These are phyloP conservation scores for Colletotrichum incanum DNA, from an alignment of 2,329 filamentous ascomycete species.

Conservation along the genomic window DNA sequence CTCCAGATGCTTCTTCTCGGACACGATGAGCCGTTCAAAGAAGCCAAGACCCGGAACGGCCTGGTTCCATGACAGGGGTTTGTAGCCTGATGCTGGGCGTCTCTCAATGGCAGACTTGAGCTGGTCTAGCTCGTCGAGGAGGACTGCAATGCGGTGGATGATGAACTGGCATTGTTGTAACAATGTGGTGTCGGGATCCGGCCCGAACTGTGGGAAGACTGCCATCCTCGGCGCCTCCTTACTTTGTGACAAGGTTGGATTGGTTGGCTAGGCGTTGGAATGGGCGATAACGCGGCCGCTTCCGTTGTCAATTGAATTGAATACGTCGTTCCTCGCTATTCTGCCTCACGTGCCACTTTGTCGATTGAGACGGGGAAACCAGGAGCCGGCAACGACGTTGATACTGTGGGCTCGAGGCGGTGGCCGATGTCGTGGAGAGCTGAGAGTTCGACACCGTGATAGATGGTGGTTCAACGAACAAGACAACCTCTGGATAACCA, in stretches of 20 bases:
- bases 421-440: background rate
- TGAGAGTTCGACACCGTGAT: background rate
- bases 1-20: slow-evolving; percentile 42
- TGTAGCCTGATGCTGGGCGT: slow-evolving; percentile 35
- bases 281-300: background rate
- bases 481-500: background rate
- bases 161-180: slow-evolving; percentile 38
- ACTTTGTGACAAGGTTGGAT: background rate
- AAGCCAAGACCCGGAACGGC: slow-evolving; percentile 39
- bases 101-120: slow-evolving; percentile 37
- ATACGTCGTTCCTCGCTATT: background rate
- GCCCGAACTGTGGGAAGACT: slow-evolving; percentile 22
- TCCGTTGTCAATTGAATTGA: background rate
- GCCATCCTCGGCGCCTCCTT: slow-evolving; percentile 1
- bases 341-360: background rate
- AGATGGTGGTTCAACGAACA: background rate
- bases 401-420: background rate
- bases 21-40: slow-evolving; percentile 41
- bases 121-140: slow-evolving; percentile 39
- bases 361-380: background rate
- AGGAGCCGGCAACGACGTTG: background rate
- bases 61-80: slow-evolving; percentile 42
- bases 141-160: slow-evolving; percentile 21
- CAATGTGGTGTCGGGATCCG: slow-evolving; percentile 15
- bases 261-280: background rate